A percentile compares a stretch with the other conserved stretches of the same genome.
phyloP scores from a whole-genome alignment of 176 grass and related monocot species.

The Zoysia pacifica region DNA sequence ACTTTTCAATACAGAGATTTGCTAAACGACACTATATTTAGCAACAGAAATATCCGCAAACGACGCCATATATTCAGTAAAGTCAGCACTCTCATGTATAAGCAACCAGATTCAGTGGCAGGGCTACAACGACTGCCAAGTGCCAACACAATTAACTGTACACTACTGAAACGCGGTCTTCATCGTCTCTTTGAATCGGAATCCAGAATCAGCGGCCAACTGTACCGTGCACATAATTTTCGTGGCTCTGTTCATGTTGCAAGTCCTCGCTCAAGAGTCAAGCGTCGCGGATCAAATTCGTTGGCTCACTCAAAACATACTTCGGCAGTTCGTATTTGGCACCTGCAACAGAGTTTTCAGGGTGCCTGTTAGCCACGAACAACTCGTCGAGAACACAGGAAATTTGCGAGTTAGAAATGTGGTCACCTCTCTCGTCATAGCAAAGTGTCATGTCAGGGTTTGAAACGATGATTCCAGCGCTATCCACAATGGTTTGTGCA shows the following conservation, averaged over 20 bases:
- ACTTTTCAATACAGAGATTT: too few species aligned
- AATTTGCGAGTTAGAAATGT: background rate
- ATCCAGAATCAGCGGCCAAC: conserved; percentile 8
- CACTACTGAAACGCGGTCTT: background rate
- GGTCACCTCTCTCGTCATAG: conserved; percentile 83
- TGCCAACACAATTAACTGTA: conserved; percentile 14
- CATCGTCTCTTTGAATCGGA: conserved; percentile 1
- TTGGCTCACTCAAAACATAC: conserved; percentile 85
- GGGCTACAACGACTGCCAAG: background rate
- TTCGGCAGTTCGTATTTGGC: conserved; percentile 87
- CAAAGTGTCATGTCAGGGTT: conserved; percentile 79
- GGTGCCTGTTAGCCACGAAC: background rate
- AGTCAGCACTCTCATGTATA: conserved; percentile 1
- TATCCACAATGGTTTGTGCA: conserved; percentile 88
- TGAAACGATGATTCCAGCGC: conserved; percentile 81
- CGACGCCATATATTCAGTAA: background rate
- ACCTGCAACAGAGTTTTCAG: conserved; percentile 50
- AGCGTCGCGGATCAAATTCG: conserved; percentile 70
- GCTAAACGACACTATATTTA: too few species aligned
- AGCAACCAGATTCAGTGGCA: conserved; percentile 1
- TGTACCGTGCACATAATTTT: conserved; percentile 35
- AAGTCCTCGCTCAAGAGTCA: conserved; percentile 27
- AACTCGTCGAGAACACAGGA: background rate
- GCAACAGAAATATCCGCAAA: too few species aligned
- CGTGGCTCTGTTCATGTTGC: background rate